Conservation (phyloP, 768 basidiomycete genomes). For the Auricularia auricula-judae region DNA sequence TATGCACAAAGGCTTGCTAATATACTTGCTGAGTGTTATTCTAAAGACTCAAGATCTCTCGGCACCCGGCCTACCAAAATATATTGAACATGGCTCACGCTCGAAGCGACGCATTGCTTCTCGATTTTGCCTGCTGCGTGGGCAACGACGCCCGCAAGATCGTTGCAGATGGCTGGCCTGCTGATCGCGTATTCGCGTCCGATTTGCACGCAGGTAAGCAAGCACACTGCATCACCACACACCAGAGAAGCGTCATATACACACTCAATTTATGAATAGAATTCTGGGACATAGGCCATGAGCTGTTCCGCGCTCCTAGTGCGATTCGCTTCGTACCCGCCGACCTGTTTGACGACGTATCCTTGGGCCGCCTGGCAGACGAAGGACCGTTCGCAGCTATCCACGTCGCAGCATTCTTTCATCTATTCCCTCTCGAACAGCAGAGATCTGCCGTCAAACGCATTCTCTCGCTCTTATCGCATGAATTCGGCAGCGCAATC, state of each 20-base stretch:
- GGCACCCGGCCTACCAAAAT: neutral
- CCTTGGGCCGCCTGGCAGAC: neutral
- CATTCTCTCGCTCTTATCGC: neutral
- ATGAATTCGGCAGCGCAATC: constrained; percentile 4
- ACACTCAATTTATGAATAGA: neutral
- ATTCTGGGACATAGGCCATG: constrained; percentile 6
- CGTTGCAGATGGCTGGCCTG: constrained; percentile 7
- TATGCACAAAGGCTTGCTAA: neutral
- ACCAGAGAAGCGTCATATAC: neutral
- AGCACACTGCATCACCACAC: neutral
- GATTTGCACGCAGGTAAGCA: constrained; percentile 5
- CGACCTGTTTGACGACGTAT: constrained; percentile 4
- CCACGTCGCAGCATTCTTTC: constrained; percentile 8
- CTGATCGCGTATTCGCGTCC: constrained; percentile 3
- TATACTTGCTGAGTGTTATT: neutral
- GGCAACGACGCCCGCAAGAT: constrained; percentile 8
- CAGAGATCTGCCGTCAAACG: constrained; percentile 1
- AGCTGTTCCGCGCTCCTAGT: constrained; percentile 4
- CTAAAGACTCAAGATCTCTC: constrained; percentile 1
- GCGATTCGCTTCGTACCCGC: constrained; percentile 7
- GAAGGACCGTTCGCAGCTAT: constrained; percentile 4
- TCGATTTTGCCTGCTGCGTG: constrained; percentile 4
- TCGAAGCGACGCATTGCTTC: neutral
- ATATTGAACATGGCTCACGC: neutral
- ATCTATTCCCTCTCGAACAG: constrained; percentile 5